These are phyloP conservation scores for Rhodosporidiobolus sp. DNA, from an alignment of 768 basidiomycete species.

Conservation along the genomic window DNA sequence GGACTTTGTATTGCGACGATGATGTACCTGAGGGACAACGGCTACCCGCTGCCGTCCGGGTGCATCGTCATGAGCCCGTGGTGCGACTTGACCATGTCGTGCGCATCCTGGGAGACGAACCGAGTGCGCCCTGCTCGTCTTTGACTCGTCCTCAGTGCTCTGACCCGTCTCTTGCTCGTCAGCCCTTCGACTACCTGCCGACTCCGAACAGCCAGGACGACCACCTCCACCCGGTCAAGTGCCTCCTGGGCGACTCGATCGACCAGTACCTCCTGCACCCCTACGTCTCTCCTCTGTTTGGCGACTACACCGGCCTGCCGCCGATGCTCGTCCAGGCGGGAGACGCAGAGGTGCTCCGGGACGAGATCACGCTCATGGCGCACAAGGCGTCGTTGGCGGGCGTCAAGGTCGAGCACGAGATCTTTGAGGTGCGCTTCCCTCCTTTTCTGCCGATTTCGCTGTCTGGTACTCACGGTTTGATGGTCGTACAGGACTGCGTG, in stretches of 20 bases:
- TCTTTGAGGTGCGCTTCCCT: conserved; percentile 46
- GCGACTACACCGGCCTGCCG: conserved; percentile 77
- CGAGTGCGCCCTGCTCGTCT: conserved; percentile 50
- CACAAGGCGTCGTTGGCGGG: conserved; percentile 88
- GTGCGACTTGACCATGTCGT: conserved; percentile 85
- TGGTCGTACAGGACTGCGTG: conserved; percentile 76
- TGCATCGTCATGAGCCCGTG: conserved; percentile 67
- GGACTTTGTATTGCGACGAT: conserved; percentile 77
- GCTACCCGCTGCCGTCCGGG: conserved; percentile 76
- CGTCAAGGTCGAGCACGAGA: conserved; percentile 79
- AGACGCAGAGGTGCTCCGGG: conserved; percentile 90
- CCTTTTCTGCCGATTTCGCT: neutral
- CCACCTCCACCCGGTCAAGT: conserved; percentile 88
- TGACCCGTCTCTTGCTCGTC: neutral
- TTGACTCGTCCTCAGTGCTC: neutral
- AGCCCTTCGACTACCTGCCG: conserved; percentile 70
- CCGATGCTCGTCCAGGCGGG: conserved; percentile 88
- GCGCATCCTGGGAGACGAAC: conserved; percentile 97
- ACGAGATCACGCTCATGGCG: conserved; percentile 85
- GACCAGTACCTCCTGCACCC: conserved; percentile 86
- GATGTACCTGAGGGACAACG: conserved; percentile 92
- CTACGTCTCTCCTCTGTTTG: conserved; percentile 92
- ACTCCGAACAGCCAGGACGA: conserved; percentile 63
- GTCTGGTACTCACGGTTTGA: neutral
- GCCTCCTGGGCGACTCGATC: conserved; percentile 68